phyloP scores from a whole-genome alignment of 768 basidiomycete genomes.

The Hydnum rufescens region DNA sequence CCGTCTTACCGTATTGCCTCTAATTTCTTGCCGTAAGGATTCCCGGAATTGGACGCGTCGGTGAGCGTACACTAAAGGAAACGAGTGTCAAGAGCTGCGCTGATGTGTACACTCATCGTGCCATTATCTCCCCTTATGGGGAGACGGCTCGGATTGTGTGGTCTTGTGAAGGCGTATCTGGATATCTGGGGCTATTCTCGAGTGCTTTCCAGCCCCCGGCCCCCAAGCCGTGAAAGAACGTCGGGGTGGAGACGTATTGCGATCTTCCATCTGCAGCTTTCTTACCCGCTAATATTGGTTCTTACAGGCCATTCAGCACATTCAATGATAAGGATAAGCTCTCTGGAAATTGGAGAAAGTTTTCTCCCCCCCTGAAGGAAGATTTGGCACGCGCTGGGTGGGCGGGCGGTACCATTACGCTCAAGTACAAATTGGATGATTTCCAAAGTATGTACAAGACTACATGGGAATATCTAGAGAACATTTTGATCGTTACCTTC shows the following conservation, averaged over 20 bases:
- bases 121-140: no score
- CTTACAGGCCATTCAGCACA: constrained; percentile 51
- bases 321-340: no score
- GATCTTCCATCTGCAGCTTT: no score
- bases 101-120: no score
- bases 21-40: no score
- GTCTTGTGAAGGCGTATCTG: constrained; percentile 59
- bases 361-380: constrained; percentile 61
- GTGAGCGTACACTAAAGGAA: constrained; percentile 69
- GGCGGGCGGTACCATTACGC: constrained; percentile 71
- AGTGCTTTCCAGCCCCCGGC: constrained; percentile 57
- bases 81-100: constrained; percentile 87
- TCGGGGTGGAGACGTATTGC: no score
- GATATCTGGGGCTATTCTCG: constrained; percentile 69
- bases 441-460: constrained; percentile 41
- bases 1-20: no score
- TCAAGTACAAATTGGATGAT: no score
- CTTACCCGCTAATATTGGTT: neutral
- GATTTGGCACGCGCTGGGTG: constrained; percentile 61
- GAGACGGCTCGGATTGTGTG: constrained; percentile 39
- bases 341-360: constrained; percentile 68
- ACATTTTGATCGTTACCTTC: no score
- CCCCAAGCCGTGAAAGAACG: constrained; percentile 66
- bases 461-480: no score
- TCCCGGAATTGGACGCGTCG: constrained; percentile 78